Evolutionary conservation across 305 asterid genomes (phyloP), one percentile per base, ranked within the genome.

Genomic region (Striga hermonthica): DNA sequence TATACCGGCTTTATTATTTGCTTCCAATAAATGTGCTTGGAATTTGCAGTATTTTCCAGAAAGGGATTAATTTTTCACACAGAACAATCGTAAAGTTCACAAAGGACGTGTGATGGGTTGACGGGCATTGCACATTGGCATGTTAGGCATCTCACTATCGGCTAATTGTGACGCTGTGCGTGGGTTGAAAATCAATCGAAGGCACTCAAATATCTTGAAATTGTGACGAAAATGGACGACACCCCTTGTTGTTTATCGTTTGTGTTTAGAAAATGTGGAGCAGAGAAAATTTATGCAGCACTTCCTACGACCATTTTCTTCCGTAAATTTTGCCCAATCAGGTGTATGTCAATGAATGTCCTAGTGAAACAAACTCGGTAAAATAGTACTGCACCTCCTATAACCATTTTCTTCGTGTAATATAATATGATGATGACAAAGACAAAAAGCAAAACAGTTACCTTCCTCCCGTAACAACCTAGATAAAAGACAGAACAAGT

Each of bases 231-330:
- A 72, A 75, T 81, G 92, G 79, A 74, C 34, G 84, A 90, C n/a
- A 70, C 82, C 95, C 34, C 39, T 68, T 47, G 72, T 85, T 61
- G 57, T 90, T 56, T 85, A 82, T 73, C 89, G 82, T 72, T 81
- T 90, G 36, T 79, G 88, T 78, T 72, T 90, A 72, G 96, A 88
- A 78, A 77, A 82, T 78, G 96, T 96, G 12, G 95, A 79, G 75
- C 97, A 90, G 77, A 85, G 96, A 81, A 90, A 93, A 83, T 75
- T 88, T 83, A 86, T 69, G 73, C 76, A 13, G 86, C 99, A 22
- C 76, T 93, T 76, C 52, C 31, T 22, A 22, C 2, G 1, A 22
- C 31, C 31, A 1, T 0, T 22, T 22, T 22, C 31, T 22, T 22
- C 31, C n/a, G n/a, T n/a, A n/a, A n/a, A n/a, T n/a, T n/a, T n/a